Base-by-base conservation (phyloP, 441 rosid genomes). In the Populus hybrid region DNA sequence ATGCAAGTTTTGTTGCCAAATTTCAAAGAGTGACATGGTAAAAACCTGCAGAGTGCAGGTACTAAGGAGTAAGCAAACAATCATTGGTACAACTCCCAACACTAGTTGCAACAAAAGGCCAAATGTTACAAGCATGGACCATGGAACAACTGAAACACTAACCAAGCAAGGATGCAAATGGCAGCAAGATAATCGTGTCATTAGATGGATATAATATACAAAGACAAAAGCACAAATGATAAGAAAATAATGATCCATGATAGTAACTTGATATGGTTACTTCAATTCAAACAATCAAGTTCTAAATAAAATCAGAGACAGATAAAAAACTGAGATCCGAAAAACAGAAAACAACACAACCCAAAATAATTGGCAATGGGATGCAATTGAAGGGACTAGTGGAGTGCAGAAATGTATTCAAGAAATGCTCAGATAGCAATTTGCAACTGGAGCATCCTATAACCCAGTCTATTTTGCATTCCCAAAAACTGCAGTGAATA, bases 221-320 rank as follows among this genome's bases (percentile, higher is more conserved):
- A 65, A 42, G 61, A 59, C 35, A 10, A 53, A n/a, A n/a, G 20
- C 40, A 59, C 33, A 28, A 3, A 20, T 24, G 10, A 20, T 8
- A 29, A 28, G 71, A 20, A 72, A 3, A 10, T 23, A 11, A 59
- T 33, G 23, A 11, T 16, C 61, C 61, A 53, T 16, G 61, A 53
- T 16, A 53, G 42, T 20, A 28, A 6, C 29, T 20, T 0, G 10
- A 65, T 12, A 50, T 29, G 40, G 45, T 42, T 64, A 56, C 21
- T 12, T 9, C 26, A 10, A 68, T 12, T 76, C 76, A 73, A 35
- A 76, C 59, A 29, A 29, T 10, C 45, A 26, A 75, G n/a, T n/a
- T 29, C 12, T 1, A 8, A 20, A 10, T 67, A 31, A 33, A 10
- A 50, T 50, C 6, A 6, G 3, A 74, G 70, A 74, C 31, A 38